phyloP scores from a whole-genome alignment of 441 rosid genomes.

The Viola pubescens region DNA sequence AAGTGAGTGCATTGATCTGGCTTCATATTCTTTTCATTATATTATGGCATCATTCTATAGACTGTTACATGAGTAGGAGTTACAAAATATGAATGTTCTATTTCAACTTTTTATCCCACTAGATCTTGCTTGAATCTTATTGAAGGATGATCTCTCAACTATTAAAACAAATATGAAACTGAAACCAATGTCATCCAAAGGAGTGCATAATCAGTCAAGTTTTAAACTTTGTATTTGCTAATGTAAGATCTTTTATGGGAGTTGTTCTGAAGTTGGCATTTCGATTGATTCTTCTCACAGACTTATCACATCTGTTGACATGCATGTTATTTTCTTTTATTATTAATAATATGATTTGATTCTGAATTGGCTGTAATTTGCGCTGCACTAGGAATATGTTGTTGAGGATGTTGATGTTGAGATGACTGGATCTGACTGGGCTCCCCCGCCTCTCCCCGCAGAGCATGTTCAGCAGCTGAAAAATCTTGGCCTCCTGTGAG shows the following conservation, averaged over 20 bases:
- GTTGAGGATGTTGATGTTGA: slow-evolving; percentile 98
- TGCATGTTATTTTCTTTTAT: background rate
- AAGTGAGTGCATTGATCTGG: slow-evolving; percentile 42
- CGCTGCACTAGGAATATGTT: slow-evolving; percentile 64
- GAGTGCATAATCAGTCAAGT: too few species aligned
- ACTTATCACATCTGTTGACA: background rate
- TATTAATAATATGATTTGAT: background rate
- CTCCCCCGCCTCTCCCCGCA: slow-evolving; percentile 75
- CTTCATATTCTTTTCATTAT: background rate
- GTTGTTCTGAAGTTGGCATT: too few species aligned
- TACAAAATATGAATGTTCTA: slow-evolving; percentile 3
- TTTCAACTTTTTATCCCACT: background rate
- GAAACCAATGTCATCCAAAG: background rate
- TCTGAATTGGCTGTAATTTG: slow-evolving; percentile 8
- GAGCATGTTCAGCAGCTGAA: slow-evolving; percentile 95
- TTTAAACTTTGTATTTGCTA: too few species aligned
- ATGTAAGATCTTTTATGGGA: too few species aligned
- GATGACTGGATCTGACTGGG: slow-evolving; percentile 79
- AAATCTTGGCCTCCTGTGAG: slow-evolving; percentile 77
- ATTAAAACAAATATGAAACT: background rate
- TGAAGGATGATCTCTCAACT: background rate
- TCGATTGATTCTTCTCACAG: too few species aligned
- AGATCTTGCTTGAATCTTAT: background rate
- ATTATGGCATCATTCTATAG: slow-evolving; percentile 1
- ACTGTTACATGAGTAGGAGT: slow-evolving; percentile 4